These are phyloP conservation scores for Didymella sp. DNA, from an alignment of 2,329 filamentous ascomycete genomes.

Conservation along the genomic window DNA sequence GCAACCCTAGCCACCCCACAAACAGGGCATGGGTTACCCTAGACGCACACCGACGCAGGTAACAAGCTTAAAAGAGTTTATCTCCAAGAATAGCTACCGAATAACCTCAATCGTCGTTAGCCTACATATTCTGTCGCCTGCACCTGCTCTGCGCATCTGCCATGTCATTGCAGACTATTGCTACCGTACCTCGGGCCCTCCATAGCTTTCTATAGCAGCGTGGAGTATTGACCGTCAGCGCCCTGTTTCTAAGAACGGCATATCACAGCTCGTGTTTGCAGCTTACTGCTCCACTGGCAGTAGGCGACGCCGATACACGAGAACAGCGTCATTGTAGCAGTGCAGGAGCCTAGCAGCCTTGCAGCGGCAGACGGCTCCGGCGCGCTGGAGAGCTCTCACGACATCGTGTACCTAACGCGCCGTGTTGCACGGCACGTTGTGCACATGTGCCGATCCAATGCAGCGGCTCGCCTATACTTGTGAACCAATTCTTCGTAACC, in stretches of 20 bases:
- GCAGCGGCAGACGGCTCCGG: constrained; percentile 20
- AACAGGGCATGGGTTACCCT: constrained; percentile 23
- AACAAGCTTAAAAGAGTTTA: constrained; percentile 42
- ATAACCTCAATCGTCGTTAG: constrained; percentile 17
- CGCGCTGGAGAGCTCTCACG: constrained; percentile 12
- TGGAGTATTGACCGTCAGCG: constrained; percentile 23
- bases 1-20: constrained; percentile 30
- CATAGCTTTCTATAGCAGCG: constrained; percentile 7
- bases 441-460: constrained; percentile 15
- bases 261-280: constrained; percentile 41
- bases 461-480: constrained; percentile 14
- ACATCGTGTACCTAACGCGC: constrained; percentile 1
- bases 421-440: constrained; percentile 14
- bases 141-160: constrained; percentile 33
- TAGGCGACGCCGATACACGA: constrained; percentile 19
- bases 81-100: constrained; percentile 43
- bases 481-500: neutral
- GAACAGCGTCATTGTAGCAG: constrained; percentile 5
- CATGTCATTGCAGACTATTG: constrained; percentile 30
- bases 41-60: constrained; percentile 9
- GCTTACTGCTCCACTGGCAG: constrained; percentile 26
- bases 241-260: constrained; percentile 24
- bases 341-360: constrained; percentile 24
- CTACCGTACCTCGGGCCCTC: constrained; percentile 29
- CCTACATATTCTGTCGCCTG: constrained; percentile 38